Percentiles rank a stretch among this genome's conserved stretches.
Evolutionary conservation across 2,329 filamentous ascomycete genomes (phyloP).

Genomic region (Apiospora arundinis): DNA sequence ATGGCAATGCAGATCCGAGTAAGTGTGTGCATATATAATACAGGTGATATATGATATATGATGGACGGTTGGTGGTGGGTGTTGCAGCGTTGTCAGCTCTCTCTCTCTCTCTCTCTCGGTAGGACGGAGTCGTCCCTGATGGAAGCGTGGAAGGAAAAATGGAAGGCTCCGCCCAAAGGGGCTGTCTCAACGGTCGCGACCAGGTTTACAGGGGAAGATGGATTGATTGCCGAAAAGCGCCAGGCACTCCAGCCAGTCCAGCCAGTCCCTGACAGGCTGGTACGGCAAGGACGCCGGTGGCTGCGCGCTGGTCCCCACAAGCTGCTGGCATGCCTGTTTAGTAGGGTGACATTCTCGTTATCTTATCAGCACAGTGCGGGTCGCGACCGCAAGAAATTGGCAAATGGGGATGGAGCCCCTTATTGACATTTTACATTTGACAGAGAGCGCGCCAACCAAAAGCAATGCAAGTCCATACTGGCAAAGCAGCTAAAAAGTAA

Average conservation of each 20-base stretch:
- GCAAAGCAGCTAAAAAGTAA: not conserved
- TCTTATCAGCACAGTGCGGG: conserved; percentile 10
- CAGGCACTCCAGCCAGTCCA: not conserved
- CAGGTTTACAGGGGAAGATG: not conserved
- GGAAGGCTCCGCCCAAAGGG: not conserved
- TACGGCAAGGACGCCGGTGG: not conserved
- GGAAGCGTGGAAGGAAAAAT: not conserved
- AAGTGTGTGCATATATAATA: not conserved
- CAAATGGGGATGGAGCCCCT: conserved; percentile 14
- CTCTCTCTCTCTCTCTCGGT: too few species aligned
- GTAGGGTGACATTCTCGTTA: not conserved
- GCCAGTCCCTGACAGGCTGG: not conserved
- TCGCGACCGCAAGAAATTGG: not conserved
- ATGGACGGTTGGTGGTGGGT: not conserved
- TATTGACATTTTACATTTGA: not conserved
- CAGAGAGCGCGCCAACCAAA: not conserved
- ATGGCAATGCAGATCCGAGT: not conserved
- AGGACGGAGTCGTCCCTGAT: not conserved
- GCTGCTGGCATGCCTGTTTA: not conserved
- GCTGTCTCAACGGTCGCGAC: conserved; percentile 10
- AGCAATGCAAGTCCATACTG: not conserved
- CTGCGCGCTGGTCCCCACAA: not conserved
- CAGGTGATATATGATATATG: not conserved
- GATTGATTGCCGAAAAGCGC: not conserved
- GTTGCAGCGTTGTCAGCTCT: too few species aligned